Conservation (phyloP, 257 asterid genomes). For the Coffea eugenioides region DNA sequence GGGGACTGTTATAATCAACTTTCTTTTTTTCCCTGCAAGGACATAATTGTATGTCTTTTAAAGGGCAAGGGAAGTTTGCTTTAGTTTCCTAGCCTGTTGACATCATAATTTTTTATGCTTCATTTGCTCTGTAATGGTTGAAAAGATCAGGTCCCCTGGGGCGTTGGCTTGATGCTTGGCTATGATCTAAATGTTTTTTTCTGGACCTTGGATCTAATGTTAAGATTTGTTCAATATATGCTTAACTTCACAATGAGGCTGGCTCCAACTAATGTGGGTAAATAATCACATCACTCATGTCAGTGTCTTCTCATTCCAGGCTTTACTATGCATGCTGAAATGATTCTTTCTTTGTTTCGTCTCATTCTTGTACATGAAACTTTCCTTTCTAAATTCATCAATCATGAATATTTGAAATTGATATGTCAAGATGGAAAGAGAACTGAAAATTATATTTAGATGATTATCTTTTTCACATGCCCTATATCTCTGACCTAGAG, state of each 20-base stretch:
- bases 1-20: background rate
- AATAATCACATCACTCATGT: too few species aligned
- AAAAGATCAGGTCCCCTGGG: background rate
- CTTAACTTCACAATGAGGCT: background rate
- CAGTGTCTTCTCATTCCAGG: background rate
- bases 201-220: background rate
- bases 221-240: background rate
- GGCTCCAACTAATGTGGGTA: background rate
- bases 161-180: background rate
- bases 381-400: background rate
- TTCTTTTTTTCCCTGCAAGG: background rate
- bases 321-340: background rate
- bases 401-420: background rate
- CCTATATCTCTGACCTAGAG: background rate
- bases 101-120: background rate
- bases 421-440: background rate
- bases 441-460: background rate
- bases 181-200: background rate
- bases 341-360: background rate
- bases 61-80: background rate
- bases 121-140: background rate
- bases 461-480: background rate
- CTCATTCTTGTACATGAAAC: background rate
- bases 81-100: background rate
- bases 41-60: background rate